Base-by-base conservation (phyloP, 2,329 filamentous ascomycete species). In the Epicoccum sorghinum region DNA sequence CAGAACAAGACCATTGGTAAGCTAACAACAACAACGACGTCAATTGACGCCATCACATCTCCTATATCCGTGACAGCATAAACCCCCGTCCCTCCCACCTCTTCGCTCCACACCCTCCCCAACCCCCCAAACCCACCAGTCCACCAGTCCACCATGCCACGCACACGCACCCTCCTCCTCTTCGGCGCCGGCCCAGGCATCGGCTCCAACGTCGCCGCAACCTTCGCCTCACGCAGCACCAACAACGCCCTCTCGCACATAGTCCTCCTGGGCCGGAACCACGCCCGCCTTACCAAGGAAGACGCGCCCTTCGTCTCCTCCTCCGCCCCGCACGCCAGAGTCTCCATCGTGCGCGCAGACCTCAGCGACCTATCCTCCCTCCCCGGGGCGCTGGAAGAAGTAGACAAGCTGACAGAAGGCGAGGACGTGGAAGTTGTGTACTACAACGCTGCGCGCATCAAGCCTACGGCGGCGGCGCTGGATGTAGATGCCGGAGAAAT, bases 361-460 rank as follows among this genome's bases (percentile, higher is more conserved):
- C 66, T 83, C 7, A 66, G 73, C 12, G 72, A 82, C 45, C 63
- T 74, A 0, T 55, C 64, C 0, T 68, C 71, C 3, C 70, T 83
- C 35, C 66, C 69, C 4, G 61, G 58, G 10, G 74, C 74, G 0
- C 69, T 84, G 4, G 62, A 72, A 6, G 67, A 80, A 33, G 72
- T 80, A 4, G 78, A 78, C n/a, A 25, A 42, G 0, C 43, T 70
- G 41, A 69, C 73, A 1, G 4, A 49, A 4, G 66, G 68, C 3
- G 70, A 71, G n/a, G 59, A 64, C 2, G 67, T 82, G 1, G 78
- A 82, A 41, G 78, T 78, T 22, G 71, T 84, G 3, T 76, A 82
- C 38, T 84, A 79, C 73, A 84, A 84, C 58, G 80, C 82, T 0
- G 82, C 82, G 3, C 68, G 79, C 0, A 78, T 84, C 1, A 73